phyloP scores from a whole-genome alignment of 2,329 filamentous ascomycete species.

The Colletotrichum sp. region DNA sequence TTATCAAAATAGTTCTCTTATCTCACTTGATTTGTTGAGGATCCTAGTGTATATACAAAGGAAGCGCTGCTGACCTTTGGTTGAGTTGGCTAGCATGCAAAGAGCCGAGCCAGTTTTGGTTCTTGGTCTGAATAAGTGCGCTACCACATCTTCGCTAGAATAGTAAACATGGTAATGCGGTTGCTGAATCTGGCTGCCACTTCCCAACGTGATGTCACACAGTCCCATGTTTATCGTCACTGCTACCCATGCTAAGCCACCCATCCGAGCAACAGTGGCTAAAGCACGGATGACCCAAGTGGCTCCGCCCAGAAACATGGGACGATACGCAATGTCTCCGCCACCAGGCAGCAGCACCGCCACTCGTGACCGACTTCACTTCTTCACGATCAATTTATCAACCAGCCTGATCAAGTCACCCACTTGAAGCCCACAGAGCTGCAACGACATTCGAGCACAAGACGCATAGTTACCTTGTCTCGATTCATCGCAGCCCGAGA shows the following conservation, averaged over 20 bases:
- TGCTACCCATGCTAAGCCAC: background rate
- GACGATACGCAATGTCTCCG: background rate
- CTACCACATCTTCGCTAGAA: too few relatives aligned
- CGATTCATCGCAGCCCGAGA: background rate
- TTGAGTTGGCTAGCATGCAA: background rate
- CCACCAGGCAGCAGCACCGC: background rate
- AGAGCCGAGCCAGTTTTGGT: background rate
- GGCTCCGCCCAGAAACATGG: background rate
- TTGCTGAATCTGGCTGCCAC: background rate
- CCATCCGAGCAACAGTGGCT: background rate
- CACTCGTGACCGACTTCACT: background rate
- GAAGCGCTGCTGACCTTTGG: too few relatives aligned
- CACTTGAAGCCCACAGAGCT: background rate
- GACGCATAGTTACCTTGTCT: rapidly evolving
- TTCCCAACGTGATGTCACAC: background rate
- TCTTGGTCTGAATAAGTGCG: too few relatives aligned
- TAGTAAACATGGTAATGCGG: too few relatives aligned
- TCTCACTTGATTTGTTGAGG: too few relatives aligned
- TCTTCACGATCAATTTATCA: background rate
- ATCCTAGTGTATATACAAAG: too few relatives aligned
- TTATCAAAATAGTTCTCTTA: too few relatives aligned
- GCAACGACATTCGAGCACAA: rapidly evolving
- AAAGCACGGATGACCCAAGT: background rate
- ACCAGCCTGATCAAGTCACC: background rate
- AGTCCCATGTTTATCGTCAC: background rate